phyloP scores from a whole-genome alignment of 2,329 filamentous ascomycete genomes.

The Pseudocercospora eumusae region DNA sequence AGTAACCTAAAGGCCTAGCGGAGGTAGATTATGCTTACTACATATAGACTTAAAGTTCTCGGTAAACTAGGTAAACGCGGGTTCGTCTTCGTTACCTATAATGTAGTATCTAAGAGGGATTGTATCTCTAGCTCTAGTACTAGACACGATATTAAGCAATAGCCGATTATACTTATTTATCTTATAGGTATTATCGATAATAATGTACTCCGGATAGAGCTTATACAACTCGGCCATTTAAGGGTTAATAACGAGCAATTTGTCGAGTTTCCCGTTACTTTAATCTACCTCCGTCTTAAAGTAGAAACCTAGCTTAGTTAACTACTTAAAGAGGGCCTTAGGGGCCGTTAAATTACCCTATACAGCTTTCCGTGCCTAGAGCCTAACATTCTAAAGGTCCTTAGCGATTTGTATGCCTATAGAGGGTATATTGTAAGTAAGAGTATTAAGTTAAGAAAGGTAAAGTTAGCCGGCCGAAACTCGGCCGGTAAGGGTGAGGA shows the following conservation, averaged over 20 bases:
- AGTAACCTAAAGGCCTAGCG: not conserved
- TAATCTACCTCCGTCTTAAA: not conserved
- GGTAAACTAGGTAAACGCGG: not conserved
- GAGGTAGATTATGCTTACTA: not conserved
- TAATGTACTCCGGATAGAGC: not conserved
- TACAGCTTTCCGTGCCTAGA: not conserved
- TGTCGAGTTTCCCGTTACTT: not conserved
- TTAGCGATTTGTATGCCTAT: not conserved
- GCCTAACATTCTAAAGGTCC: not conserved
- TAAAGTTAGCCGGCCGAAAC: no score
- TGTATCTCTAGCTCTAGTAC: not conserved
- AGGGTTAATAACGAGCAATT: not conserved
- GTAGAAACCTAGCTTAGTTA: not conserved
- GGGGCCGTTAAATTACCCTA: not conserved
- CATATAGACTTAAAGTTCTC: not conserved
- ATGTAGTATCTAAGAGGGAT: not conserved
- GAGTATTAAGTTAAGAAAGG: not conserved
- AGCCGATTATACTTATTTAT: not conserved
- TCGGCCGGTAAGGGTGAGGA: no score
- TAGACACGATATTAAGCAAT: not conserved
- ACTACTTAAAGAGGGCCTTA: not conserved
- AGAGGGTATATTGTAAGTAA: not conserved
- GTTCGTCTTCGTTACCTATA: not conserved
- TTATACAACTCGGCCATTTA: not conserved
- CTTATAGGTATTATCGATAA: conserved; percentile 2